Evolutionary conservation across 331 rosid species (phyloP).

Genomic region (Spiraea crenata): DNA sequence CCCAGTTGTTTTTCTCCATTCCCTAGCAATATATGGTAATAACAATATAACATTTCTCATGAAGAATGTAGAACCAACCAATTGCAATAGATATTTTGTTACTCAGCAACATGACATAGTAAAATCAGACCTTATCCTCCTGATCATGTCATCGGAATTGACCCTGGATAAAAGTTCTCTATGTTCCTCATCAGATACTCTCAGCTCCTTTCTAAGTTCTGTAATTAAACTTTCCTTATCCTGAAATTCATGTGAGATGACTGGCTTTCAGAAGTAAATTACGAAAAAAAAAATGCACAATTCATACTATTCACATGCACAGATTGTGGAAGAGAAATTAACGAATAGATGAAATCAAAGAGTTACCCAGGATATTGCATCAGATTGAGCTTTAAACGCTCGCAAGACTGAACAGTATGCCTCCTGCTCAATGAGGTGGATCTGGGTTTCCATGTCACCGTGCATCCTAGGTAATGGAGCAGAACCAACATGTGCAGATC

Average conservation of each 20-base stretch:
- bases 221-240: conserved; percentile 58
- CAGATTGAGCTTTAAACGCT: conserved; percentile 45
- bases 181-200: conserved; percentile 56
- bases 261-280: conserved; percentile 6
- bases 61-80: conserved; percentile 16
- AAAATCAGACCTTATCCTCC: conserved; percentile 45
- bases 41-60: conserved; percentile 10
- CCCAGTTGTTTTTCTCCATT: conserved; percentile 49
- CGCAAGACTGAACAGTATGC: conserved; percentile 41
- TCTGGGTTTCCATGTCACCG: conserved; percentile 43
- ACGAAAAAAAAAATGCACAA: background rate
- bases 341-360: conserved; percentile 16
- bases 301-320: background rate
- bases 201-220: conserved; percentile 53
- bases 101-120: conserved; percentile 9
- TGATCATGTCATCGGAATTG: conserved; percentile 47
- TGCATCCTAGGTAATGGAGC: conserved; percentile 35
- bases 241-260: conserved; percentile 24
- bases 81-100: conserved; percentile 5
- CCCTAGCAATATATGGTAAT: conserved; percentile 26
- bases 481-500: conserved; percentile 29
- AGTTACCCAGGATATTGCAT: conserved; percentile 55
- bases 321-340: background rate
- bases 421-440: conserved; percentile 45
- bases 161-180: conserved; percentile 53